Evolutionary conservation across 2,329 filamentous ascomycete genomes (phyloP), one percentile per base, ranked within the genome.

Genomic region (Dactylellina parvicollis): DNA sequence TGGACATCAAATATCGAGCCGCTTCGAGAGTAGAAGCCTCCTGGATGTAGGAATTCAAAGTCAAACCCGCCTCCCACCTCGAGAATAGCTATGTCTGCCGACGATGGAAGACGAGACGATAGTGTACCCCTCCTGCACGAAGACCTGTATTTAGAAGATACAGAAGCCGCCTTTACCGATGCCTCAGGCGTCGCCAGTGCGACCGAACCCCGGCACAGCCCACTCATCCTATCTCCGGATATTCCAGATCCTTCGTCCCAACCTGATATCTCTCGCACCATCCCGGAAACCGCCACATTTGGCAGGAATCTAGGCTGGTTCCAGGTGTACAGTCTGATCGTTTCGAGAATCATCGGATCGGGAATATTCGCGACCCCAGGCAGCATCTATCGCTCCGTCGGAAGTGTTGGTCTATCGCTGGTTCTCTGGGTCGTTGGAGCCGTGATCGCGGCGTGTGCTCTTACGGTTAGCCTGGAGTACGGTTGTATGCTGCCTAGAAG

Each of bases 371-470:
- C 89, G 0, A 90, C 88, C 0, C 89, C 88, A 0, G 89, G 87
- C 0, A 84, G 88, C 3, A 90, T 92, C 54, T 83, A 90, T 2
- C 84, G 86, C 36, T 85, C 86, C 0, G 86, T 88, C 1, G 90
- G 90, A 1, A 91, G 88, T 62, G 83, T 89, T 0, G 89, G 88
- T 0, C 80, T 91, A 1, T 84, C 87, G 0, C 79, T 91, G 1
- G 75, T 84, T 0, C 79, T 91, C 2, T 91, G 89, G 89, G 62
- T 89, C 0, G 79, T 86, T 91, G 89, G 86, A 76, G 91, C 90
- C 77, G 89, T 88, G 78, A 86, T 91, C 57, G 84, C 90, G 0
- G 90, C 90, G 75, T 87, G 86, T 57, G 86, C 88, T 16, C 47
- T 73, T 12, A 49, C 69, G n/a, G 60, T 73, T 60, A 73, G 69